Percentiles rank a stretch among this genome's conserved stretches.
phyloP scores from a whole-genome alignment of 179 eudicot genomes.

The Silene coronaria region DNA sequence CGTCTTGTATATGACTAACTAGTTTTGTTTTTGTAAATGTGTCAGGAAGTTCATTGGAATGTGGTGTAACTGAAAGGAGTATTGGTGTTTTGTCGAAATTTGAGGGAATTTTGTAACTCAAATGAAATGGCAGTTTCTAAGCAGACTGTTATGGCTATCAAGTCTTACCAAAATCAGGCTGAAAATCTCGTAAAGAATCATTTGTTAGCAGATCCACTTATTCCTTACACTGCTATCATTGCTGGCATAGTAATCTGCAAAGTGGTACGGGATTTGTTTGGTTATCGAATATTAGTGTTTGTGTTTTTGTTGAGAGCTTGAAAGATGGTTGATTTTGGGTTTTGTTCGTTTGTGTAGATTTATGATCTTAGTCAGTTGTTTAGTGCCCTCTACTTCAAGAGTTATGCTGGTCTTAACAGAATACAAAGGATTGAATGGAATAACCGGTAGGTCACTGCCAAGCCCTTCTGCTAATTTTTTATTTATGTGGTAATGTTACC shows the following conservation, averaged over 20 bases:
- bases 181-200: slow-evolving; percentile 62
- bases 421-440: slow-evolving; percentile 78
- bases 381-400: slow-evolving; percentile 62
- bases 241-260: slow-evolving; percentile 45
- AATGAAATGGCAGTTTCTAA: slow-evolving; percentile 46
- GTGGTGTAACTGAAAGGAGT: neutral
- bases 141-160: slow-evolving; percentile 46
- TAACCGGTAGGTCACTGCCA: slow-evolving; percentile 22
- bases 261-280: slow-evolving; percentile 27
- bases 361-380: slow-evolving; percentile 45
- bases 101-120: neutral
- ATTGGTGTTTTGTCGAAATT: neutral
- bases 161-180: slow-evolving; percentile 82
- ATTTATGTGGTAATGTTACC: neutral
- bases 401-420: slow-evolving; percentile 58
- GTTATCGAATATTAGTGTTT: neutral
- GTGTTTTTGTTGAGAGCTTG: neutral
- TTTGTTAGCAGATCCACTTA: slow-evolving; percentile 67
- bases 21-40: neutral
- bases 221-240: slow-evolving; percentile 81
- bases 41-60: slow-evolving; percentile 6
- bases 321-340: slow-evolving; percentile 16
- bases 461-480: neutral
- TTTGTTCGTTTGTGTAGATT: neutral
- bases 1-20: no score